Percentiles rank a stretch among this genome's conserved stretches.
phyloP scores from a whole-genome alignment of 495 filamentous ascomycete genomes.

The Lasiosphaeria miniovina region DNA sequence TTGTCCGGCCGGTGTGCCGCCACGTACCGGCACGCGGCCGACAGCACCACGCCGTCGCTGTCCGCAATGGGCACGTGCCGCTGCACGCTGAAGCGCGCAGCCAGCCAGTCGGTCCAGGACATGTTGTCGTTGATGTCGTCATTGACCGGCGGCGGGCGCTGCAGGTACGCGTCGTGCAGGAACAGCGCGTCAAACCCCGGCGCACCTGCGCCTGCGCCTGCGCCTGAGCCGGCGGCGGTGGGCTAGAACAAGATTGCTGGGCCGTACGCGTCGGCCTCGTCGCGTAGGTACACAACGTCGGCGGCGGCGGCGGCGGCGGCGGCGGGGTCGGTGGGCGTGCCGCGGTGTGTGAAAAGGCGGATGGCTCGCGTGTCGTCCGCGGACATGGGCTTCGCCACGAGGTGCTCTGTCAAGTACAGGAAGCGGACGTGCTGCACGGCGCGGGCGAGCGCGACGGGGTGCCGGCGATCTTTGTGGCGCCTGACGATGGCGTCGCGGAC shows the following conservation, averaged over 20 bases:
- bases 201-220: background rate
- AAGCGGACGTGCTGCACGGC: conserved; percentile 29
- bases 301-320: no score
- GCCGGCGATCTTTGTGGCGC: background rate
- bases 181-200: background rate
- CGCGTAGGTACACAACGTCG: conserved; percentile 8
- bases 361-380: no score
- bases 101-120: conserved; percentile 10
- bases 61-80: conserved; percentile 6
- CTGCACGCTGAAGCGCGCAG: conserved; percentile 11
- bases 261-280: conserved; percentile 3
- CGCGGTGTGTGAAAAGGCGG: background rate
- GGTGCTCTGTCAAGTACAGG: conserved; percentile 30
- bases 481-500: conserved; percentile 9
- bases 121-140: background rate
- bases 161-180: conserved; percentile 7
- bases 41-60: conserved; percentile 8
- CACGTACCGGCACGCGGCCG: conserved; percentile 25
- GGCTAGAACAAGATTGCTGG: background rate
- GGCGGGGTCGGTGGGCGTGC: background rate
- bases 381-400: background rate
- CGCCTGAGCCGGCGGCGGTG: background rate
- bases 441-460: conserved; percentile 8
- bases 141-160: background rate
- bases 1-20: conserved; percentile 25